phyloP scores from a whole-genome alignment of 2,329 filamentous ascomycete species.

The Fusarium brevicatenulatum region DNA sequence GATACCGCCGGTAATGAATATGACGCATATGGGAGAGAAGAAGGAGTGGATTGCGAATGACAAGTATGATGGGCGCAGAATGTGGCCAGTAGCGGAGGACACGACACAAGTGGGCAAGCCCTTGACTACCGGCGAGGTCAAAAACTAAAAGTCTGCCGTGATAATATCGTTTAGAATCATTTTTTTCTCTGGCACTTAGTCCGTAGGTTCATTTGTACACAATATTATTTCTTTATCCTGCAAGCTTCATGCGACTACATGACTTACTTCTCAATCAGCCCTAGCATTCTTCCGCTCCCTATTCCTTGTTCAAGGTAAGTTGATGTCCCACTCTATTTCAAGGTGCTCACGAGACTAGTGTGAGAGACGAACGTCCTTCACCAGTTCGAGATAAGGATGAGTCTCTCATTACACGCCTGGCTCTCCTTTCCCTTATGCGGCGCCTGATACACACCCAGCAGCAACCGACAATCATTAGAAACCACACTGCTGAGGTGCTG shows the following conservation, averaged over 20 bases:
- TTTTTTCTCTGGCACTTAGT: not conserved
- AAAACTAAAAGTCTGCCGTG: not conserved
- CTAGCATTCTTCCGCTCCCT: no score
- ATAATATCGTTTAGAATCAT: not conserved
- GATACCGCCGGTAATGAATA: not conserved
- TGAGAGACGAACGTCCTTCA: not conserved
- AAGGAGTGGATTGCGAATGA: not conserved
- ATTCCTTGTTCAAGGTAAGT: no score
- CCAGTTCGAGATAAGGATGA: not conserved
- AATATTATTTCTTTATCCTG: not conserved
- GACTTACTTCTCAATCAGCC: not conserved
- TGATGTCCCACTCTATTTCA: not conserved
- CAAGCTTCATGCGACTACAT: not conserved
- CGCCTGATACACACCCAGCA: not conserved
- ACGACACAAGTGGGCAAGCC: not conserved
- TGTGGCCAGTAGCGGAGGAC: not conserved
- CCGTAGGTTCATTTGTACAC: not conserved
- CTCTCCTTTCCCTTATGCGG: not conserved
- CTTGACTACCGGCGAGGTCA: not conserved
- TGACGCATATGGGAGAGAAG: conserved; percentile 8
- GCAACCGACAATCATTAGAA: not conserved
- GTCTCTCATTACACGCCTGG: not conserved
- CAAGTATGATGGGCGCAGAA: not conserved
- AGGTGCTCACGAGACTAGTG: not conserved
- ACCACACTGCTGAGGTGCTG: not conserved